Percentiles rank a stretch among this genome's conserved stretches.
Conservation (phyloP, 305 asterid species). For the Salvia sclarea region DNA sequence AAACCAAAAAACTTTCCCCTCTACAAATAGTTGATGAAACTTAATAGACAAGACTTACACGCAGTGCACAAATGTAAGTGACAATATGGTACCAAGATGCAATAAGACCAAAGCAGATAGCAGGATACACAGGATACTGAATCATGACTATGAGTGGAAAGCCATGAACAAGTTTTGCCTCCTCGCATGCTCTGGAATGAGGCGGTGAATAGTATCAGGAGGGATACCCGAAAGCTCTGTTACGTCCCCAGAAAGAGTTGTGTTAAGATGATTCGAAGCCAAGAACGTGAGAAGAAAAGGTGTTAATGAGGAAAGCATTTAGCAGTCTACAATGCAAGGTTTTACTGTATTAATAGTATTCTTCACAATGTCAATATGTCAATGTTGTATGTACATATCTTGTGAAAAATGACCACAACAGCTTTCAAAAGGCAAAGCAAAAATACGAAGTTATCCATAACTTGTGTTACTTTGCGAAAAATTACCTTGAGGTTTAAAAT, state of each 20-base stretch:
- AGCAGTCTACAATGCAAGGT: conserved; percentile 16
- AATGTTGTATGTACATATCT: not conserved
- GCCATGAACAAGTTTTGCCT: conserved; percentile 98
- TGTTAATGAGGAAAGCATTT: not conserved
- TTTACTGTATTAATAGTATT: not conserved
- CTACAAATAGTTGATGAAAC: conserved; percentile 29
- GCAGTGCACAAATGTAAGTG: conserved; percentile 4
- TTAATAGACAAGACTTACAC: conserved; percentile 18
- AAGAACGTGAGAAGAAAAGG: not conserved
- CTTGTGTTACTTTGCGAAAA: conserved; percentile 16
- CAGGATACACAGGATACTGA: conserved; percentile 10
- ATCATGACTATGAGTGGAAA: conserved; percentile 61
- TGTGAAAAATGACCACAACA: not conserved
- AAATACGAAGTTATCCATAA: not conserved
- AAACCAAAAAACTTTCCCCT: conserved; percentile 33
- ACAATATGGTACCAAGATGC: conserved; percentile 25
- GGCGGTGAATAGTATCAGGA: conserved; percentile 73
- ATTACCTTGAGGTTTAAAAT: conserved; percentile 86
- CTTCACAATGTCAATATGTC: not conserved
- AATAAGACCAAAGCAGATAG: conserved; percentile 29
- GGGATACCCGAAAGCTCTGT: conserved; percentile 90
- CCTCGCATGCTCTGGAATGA: conserved; percentile 95
- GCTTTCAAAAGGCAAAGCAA: conserved; percentile 6
- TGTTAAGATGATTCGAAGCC: conserved; percentile 11
- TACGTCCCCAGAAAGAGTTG: conserved; percentile 24